A percentile compares a stretch with the other conserved stretches of the same genome.
phyloP scores from a whole-genome alignment of 352 stramenopile genomes.

The Plasmopara halstedii region DNA sequence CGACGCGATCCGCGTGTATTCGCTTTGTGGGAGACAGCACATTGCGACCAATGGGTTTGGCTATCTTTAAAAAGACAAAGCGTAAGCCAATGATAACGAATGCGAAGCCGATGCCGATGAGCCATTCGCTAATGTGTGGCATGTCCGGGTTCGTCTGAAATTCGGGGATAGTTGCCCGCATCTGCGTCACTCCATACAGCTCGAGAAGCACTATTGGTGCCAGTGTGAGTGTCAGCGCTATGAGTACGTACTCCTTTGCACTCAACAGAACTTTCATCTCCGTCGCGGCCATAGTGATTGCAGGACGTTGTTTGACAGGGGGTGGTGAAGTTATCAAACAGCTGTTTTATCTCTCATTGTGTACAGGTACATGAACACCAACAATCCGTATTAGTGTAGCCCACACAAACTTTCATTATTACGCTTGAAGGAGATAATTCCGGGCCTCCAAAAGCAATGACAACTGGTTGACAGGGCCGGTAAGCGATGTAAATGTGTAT shows the following conservation, averaged over 20 bases:
- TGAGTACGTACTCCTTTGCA: slow-evolving; percentile 50
- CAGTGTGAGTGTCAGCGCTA: slow-evolving; percentile 49
- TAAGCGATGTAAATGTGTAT: too few species aligned
- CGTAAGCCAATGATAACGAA: slow-evolving; percentile 34
- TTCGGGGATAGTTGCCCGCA: slow-evolving; percentile 28
- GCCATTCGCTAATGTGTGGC: slow-evolving; percentile 42
- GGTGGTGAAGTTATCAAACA: too few species aligned
- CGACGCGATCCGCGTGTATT: slow-evolving; percentile 38
- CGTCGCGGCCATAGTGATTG: neutral
- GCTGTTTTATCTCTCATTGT: too few species aligned
- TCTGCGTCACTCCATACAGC: slow-evolving; percentile 41
- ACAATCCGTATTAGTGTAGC: too few species aligned
- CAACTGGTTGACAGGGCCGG: too few species aligned
- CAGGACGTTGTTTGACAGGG: too few species aligned
- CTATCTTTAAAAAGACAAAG: slow-evolving; percentile 24
- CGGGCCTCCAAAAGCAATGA: too few species aligned
- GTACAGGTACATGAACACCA: too few species aligned
- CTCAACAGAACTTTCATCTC: slow-evolving; percentile 56
- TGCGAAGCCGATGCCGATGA: slow-evolving; percentile 23
- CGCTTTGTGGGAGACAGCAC: slow-evolving; percentile 50
- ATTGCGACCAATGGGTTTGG: slow-evolving; percentile 36
- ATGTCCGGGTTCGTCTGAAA: slow-evolving; percentile 20
- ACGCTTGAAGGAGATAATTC: too few species aligned
- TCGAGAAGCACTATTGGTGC: slow-evolving; percentile 47
- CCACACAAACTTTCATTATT: too few species aligned